phyloP scores from a whole-genome alignment of 441 rosid genomes.

The Sinapis alba region DNA sequence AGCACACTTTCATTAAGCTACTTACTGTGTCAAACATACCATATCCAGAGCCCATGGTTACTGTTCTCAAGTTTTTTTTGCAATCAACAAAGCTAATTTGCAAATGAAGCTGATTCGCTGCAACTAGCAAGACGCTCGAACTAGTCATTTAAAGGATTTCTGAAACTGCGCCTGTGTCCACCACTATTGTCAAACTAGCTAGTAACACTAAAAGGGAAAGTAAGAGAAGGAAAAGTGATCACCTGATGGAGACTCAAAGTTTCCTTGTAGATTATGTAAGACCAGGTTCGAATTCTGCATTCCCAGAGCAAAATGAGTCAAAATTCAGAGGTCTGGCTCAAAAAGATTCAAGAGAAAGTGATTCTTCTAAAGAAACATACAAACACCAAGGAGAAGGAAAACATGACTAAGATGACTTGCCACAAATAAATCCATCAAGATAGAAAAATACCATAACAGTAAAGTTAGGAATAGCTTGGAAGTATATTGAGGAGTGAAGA shows the following conservation, averaged over 20 bases:
- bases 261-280: constrained; percentile 59
- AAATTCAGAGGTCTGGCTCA: not conserved
- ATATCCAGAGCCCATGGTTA: constrained; percentile 62
- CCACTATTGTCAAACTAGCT: no score
- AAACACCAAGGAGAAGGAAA: not conserved
- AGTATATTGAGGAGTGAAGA: not conserved
- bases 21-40: constrained; percentile 76
- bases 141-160: not conserved
- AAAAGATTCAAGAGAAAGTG: not conserved
- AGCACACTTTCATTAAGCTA: not conserved
- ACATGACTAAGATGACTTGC: not conserved
- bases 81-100: constrained; percentile 60
- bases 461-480: not conserved
- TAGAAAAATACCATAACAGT: not conserved
- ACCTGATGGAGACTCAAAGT: constrained; percentile 66
- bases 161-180: not conserved
- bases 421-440: not conserved
- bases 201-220: no score
- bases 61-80: constrained; percentile 52
- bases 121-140: constrained; percentile 18
- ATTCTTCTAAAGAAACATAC: not conserved
- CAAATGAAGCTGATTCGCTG: constrained; percentile 66
- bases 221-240: no score
- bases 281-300: constrained; percentile 63
- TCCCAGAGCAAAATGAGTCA: constrained; percentile 28